Percentiles rank a stretch among this genome's conserved stretches.
These are phyloP conservation scores for Cercophora sp. DNA, from an alignment of 495 filamentous ascomycete species.

Conservation along the genomic window DNA sequence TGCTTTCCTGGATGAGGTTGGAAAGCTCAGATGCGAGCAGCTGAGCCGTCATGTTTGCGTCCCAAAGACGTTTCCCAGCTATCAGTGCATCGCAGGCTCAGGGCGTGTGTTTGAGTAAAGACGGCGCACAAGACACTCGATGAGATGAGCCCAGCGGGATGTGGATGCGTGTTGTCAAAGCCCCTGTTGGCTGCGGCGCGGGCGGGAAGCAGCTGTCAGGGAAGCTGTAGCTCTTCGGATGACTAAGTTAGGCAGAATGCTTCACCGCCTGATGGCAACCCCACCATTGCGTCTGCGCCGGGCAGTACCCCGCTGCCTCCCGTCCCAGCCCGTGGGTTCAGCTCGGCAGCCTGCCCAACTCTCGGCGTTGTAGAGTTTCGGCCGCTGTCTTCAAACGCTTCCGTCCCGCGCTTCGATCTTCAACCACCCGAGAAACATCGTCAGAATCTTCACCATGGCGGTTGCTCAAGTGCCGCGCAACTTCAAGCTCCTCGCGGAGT, in stretches of 20 bases:
- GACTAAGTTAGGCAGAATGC: constrained; percentile 22
- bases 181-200: background rate
- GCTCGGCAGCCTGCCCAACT: background rate
- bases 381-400: too few species aligned
- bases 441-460: constrained; percentile 40
- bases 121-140: too few species aligned
- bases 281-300: constrained; percentile 8
- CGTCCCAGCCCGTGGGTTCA: background rate
- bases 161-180: constrained; percentile 13
- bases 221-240: constrained; percentile 7
- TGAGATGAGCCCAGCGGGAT: too few species aligned
- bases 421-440: background rate
- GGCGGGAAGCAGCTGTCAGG: background rate
- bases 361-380: too few species aligned
- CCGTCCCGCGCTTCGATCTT: too few species aligned
- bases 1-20: constrained; percentile 92
- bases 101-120: too few species aligned
- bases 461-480: constrained; percentile 87
- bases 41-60: constrained; percentile 81
- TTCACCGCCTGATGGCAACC: constrained; percentile 15
- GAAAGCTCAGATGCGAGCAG: constrained; percentile 84
- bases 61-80: constrained; percentile 1
- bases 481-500: constrained; percentile 92
- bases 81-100: background rate
- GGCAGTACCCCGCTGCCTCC: constrained; percentile 13